Evolutionary conservation across 2,329 filamentous ascomycete species (phyloP), one percentile per base, ranked within the genome.

Genomic region (Fusarium vanettenii): DNA sequence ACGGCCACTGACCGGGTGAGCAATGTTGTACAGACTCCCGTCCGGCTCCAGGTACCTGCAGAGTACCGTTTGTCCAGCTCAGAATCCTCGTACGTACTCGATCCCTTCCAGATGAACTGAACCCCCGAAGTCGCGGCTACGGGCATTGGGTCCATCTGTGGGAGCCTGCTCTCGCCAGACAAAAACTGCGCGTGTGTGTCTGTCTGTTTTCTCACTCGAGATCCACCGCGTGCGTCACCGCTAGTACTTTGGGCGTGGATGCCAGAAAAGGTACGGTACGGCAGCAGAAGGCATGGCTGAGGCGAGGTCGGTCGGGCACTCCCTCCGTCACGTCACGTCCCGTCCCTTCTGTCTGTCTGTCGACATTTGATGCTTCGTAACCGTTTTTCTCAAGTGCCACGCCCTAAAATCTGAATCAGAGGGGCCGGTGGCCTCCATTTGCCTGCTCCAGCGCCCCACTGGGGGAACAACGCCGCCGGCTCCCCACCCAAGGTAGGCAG

Each of bases 331-430:
- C 45, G 52, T 72, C 60, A 60, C 43, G 48, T 50, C 62, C 62
- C 61, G 65, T 67, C 66, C 56, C 60, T 60, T 65, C 63, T 69
- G 61, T 68, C 63, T 69, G 61, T 68, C 65, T 60, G 65, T 71
- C 74, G 71, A 69, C 64, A 70, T 72, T 75, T 71, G 63, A 70
- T 67, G 67, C 64, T 68, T 74, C 69, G 73, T 72, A 76, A 71
- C 65, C 70, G 72, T 73, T 76, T 68, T 70, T 65, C 62, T 55
- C 66, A 29, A 74, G 52, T 68, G 66, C 63, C 69, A 77, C 68
- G 56, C 69, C 73, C 67, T 76, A 75, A 63, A 67, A 67, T 74
- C 66, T 74, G 73, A 74, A 77, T 78, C 71, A 68, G 68, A 78
- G 69, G 75, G 74, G 68, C 59, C 65, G 64, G 60, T 69, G 41